Percentiles rank a stretch among this genome's conserved stretches.
Conservation (phyloP, 805 yeast genomes). For the Blastobotrys robertii region DNA sequence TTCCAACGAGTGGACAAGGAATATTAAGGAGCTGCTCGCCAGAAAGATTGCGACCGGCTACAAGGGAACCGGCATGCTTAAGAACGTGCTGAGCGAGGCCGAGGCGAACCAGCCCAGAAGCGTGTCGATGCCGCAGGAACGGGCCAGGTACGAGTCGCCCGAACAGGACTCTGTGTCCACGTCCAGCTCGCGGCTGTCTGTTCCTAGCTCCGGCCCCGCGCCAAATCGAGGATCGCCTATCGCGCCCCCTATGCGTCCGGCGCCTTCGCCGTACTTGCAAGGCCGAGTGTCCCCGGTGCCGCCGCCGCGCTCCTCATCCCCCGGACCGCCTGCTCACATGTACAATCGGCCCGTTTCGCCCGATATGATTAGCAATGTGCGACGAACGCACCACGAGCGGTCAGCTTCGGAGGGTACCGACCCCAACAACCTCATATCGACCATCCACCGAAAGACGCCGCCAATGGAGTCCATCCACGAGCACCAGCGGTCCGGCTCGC, state of each 20-base stretch:
- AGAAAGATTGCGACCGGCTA: constrained; percentile 42
- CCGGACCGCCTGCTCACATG: no score
- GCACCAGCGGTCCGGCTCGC: constrained; percentile 1
- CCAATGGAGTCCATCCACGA: constrained; percentile 17
- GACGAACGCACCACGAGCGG: constrained; percentile 20
- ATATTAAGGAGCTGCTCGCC: constrained; percentile 46
- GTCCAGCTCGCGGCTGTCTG: background rate
- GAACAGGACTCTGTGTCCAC: constrained; percentile 6
- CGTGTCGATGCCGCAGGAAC: constrained; percentile 3
- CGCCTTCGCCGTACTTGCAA: no score
- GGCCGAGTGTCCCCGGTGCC: no score
- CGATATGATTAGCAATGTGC: background rate
- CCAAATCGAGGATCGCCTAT: background rate
- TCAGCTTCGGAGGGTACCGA: constrained; percentile 27
- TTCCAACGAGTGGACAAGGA: constrained; percentile 47
- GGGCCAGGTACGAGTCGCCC: constrained; percentile 12
- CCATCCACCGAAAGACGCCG: constrained; percentile 16
- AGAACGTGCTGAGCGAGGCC: background rate
- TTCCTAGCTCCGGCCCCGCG: background rate
- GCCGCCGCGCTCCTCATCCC: no score
- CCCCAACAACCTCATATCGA: constrained; percentile 22
- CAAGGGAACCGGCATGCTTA: constrained; percentile 30
- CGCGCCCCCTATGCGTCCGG: background rate
- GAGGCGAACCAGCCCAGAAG: constrained; percentile 1
- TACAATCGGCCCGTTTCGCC: no score